A percentile compares a stretch with the other conserved stretches of the same genome.
phyloP scores from a whole-genome alignment of 305 asterid genomes.

The Fraxinus velutina region DNA sequence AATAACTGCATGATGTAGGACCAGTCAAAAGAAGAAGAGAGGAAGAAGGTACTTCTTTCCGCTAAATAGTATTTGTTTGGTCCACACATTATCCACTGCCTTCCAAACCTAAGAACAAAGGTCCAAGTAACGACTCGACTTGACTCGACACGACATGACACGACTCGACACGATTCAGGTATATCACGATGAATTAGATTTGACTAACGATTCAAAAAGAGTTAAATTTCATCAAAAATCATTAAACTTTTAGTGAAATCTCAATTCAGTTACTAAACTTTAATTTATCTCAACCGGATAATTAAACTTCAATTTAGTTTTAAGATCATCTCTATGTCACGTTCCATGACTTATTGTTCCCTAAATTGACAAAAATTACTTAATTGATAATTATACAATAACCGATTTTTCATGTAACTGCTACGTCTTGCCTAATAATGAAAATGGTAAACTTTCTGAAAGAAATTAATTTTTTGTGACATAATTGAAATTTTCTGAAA shows the following conservation, averaged over 20 bases:
- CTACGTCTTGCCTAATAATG: not conserved
- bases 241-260: not conserved
- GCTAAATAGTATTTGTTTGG: slow-evolving; percentile 20
- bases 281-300: not conserved
- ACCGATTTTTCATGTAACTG: not conserved
- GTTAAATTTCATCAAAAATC: not conserved
- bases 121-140: not conserved
- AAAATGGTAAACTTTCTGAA: too few species aligned
- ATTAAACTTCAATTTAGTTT: not conserved
- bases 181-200: not conserved
- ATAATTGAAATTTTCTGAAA: too few species aligned
- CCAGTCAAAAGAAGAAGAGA: slow-evolving; percentile 33
- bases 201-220: not conserved
- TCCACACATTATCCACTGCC: not conserved
- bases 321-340: not conserved
- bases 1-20: not conserved
- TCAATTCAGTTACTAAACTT: too few species aligned
- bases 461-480: too few species aligned
- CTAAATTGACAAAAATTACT: not conserved
- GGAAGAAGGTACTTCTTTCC: slow-evolving; percentile 29
- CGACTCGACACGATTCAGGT: too few species aligned
- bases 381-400: not conserved
- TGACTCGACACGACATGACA: too few species aligned
- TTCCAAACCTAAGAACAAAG: not conserved
- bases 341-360: not conserved